Base-by-base conservation (phyloP, 768 basidiomycete species). In the Dentipellis sp. region DNA sequence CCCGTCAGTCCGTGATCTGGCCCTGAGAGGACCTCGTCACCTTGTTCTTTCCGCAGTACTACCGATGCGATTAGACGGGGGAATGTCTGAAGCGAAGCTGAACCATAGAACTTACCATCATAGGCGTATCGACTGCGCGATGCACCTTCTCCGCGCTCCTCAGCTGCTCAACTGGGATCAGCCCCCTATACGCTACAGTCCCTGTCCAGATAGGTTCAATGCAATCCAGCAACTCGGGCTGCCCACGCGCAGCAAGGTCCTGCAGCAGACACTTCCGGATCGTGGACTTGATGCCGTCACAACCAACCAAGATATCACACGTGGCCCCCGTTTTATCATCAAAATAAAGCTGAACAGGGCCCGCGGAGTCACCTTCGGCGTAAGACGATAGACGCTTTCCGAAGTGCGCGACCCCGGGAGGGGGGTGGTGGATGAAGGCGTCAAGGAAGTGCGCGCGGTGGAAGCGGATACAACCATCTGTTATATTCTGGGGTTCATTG, bases 51-150 rank as follows among this genome's bases (percentile, higher is more conserved):
- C 77, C 77, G 55, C 76, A 78, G 62, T 77, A 78, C 77, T 78
- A n/a, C n/a, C n/a, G n/a, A n/a, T n/a, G n/a, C n/a, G n/a, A n/a
- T n/a, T n/a, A n/a, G n/a, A n/a, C n/a, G n/a, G n/a, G n/a, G n/a
- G n/a, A n/a, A n/a, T n/a, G n/a, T n/a, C n/a, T n/a, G n/a, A n/a
- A n/a, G n/a, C n/a, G n/a, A n/a, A n/a, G n/a, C n/a, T n/a, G n/a
- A n/a, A n/a, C n/a, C n/a, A n/a, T n/a, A n/a, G n/a, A n/a, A n/a
- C 69, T 45, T 65, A 76, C 77, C 74, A 78, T 78, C 69, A 75
- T 76, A 2, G 77, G 75, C 10, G 58, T 62, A 14, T 58, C 56
- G 12, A 74, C 65, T 21, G 71, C 64, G 19, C 71, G 60, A 59
- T 79, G 63, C 21, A 55, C 55, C 40, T 64, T 56, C 7, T 57